phyloP scores from a whole-genome alignment of 352 stramenopile genomes.

The Halophytophthora batemanensis region DNA sequence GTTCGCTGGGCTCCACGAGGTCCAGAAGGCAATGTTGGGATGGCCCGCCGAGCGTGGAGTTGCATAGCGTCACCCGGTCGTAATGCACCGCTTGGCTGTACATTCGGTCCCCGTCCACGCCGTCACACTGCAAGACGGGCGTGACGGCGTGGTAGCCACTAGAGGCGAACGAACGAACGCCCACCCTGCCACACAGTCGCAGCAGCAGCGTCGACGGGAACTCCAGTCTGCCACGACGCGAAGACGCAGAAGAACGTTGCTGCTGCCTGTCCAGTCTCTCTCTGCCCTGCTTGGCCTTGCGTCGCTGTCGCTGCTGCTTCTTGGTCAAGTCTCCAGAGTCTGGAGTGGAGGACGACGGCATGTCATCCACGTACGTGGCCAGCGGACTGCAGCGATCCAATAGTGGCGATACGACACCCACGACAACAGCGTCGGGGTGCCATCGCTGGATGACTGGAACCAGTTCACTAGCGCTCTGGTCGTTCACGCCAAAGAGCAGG shows the following conservation, averaged over 20 bases:
- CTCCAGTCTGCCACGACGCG: slow-evolving; percentile 9
- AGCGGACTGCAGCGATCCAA: slow-evolving; percentile 38
- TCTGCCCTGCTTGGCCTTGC: slow-evolving; percentile 5
- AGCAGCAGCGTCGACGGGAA: slow-evolving; percentile 49
- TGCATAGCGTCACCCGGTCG: slow-evolving; percentile 16
- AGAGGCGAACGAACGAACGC: slow-evolving; percentile 35
- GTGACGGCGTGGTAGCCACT: slow-evolving; percentile 44
- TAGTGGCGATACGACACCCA: slow-evolving; percentile 41
- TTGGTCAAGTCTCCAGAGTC: neutral
- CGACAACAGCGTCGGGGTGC: slow-evolving; percentile 33
- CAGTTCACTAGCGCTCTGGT: slow-evolving; percentile 42
- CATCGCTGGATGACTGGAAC: slow-evolving; percentile 28
- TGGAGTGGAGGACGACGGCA: neutral
- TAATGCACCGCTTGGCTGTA: slow-evolving; percentile 18
- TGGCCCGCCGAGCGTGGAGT: neutral
- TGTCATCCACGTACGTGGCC: slow-evolving; percentile 12
- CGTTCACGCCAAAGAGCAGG: slow-evolving; percentile 56
- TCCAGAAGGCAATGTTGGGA: slow-evolving; percentile 15
- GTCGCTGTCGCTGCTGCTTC: slow-evolving; percentile 4
- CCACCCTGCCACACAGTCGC: slow-evolving; percentile 32
- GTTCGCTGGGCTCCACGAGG: slow-evolving; percentile 18
- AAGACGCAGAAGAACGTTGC: slow-evolving; percentile 2
- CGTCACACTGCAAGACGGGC: slow-evolving; percentile 36
- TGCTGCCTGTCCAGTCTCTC: slow-evolving; percentile 6
- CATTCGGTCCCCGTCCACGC: slow-evolving; percentile 1